Conservation (phyloP, 768 basidiomycete species). For the Podaxis sp. region DNA sequence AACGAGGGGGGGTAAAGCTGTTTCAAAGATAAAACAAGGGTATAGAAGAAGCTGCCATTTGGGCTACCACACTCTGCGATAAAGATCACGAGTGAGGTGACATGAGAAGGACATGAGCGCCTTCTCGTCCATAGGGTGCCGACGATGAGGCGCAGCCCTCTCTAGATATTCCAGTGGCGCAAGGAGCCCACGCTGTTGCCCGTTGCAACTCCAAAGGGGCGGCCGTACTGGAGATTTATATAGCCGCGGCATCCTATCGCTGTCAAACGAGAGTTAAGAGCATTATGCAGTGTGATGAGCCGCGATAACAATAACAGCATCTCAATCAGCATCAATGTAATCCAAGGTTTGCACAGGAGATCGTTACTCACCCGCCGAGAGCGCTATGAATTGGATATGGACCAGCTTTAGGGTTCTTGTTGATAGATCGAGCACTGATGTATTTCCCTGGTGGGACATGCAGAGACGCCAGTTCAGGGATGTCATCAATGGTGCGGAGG, state of each 20-base stretch:
- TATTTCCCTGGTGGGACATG: conserved; percentile 62
- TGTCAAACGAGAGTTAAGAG: background rate
- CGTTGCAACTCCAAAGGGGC: conserved; percentile 16
- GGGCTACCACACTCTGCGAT: conserved; percentile 1
- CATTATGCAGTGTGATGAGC: background rate
- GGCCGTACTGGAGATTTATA: conserved; percentile 4
- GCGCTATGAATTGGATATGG: conserved; percentile 14
- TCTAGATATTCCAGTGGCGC: conserved; percentile 67
- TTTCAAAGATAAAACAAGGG: background rate
- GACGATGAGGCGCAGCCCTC: conserved; percentile 55
- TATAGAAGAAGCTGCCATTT: background rate
- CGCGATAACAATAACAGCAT: background rate
- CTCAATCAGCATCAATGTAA: conserved; percentile 12
- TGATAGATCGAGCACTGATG: conserved; percentile 52
- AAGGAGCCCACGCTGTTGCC: conserved; percentile 28
- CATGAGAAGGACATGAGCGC: conserved; percentile 60
- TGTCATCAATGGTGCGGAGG: conserved; percentile 59
- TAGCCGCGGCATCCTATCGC: conserved; percentile 11
- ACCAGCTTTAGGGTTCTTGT: conserved; percentile 37
- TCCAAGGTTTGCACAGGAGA: background rate
- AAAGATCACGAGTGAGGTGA: conserved; percentile 16
- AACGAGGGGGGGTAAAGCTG: background rate
- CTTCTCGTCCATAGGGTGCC: conserved; percentile 72
- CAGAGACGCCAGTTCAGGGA: conserved; percentile 51
- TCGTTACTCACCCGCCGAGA: conserved; percentile 1